phyloP scores from a whole-genome alignment of 768 basidiomycete species.

The Lactarius akahatsu region DNA sequence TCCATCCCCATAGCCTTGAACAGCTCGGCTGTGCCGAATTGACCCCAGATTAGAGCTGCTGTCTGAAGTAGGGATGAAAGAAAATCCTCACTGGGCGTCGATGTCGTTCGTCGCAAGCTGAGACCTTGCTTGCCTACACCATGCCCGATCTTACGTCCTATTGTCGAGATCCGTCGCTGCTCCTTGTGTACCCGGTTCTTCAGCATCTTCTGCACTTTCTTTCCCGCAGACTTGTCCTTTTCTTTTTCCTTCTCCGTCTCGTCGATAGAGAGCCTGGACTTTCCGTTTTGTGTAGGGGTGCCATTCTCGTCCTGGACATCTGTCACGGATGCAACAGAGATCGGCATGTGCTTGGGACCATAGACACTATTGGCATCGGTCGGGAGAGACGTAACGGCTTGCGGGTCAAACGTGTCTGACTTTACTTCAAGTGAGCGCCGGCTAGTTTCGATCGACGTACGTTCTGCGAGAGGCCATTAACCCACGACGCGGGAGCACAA shows the following conservation, averaged over 20 bases:
- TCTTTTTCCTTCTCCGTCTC: slow-evolving; percentile 36
- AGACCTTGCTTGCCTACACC: slow-evolving; percentile 53
- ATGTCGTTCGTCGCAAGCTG: slow-evolving; percentile 55
- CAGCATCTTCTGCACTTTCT: slow-evolving; percentile 74
- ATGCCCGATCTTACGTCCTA: slow-evolving; percentile 73
- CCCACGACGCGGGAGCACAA: background rate
- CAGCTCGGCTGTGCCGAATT: slow-evolving; percentile 13
- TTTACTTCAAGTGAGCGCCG: slow-evolving; percentile 22
- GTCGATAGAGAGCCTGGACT: slow-evolving; percentile 19
- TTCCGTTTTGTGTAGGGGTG: slow-evolving; percentile 3
- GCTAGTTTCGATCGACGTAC: slow-evolving; percentile 27
- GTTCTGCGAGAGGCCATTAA: slow-evolving; percentile 16
- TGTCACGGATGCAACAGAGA: slow-evolving; percentile 4
- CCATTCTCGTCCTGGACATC: slow-evolving; percentile 13
- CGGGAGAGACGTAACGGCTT: background rate
- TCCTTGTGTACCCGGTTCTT: slow-evolving; percentile 74
- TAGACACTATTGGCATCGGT: slow-evolving; percentile 10
- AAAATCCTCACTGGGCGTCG: slow-evolving; percentile 60
- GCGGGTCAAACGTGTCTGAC: slow-evolving; percentile 11
- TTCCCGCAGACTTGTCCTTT: slow-evolving; percentile 55
- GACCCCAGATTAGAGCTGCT: background rate
- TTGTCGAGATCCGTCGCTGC: slow-evolving; percentile 68
- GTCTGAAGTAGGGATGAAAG: slow-evolving; percentile 1
- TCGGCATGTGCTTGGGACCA: background rate
- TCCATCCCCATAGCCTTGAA: slow-evolving; percentile 19